A percentile compares a stretch with the other conserved stretches of the same genome.
Evolutionary conservation across 495 filamentous ascomycete genomes (phyloP).

Genomic region (Mytilinidion resinicola): DNA sequence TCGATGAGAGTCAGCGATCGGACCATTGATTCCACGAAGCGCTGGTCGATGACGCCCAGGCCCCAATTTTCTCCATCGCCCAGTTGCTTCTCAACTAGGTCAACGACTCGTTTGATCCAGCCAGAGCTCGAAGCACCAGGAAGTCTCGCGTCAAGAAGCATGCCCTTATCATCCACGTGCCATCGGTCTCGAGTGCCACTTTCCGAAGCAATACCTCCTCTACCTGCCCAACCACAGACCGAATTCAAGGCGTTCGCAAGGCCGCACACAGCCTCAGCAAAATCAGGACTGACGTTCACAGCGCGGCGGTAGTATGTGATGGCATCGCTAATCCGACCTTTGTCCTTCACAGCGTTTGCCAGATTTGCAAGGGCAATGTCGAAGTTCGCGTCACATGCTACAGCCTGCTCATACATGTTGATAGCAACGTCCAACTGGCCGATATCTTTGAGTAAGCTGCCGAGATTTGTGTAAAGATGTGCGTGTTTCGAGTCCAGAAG

Average conservation of each 20-base stretch:
- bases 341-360: slow-evolving; percentile 97
- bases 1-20: slow-evolving; percentile 40
- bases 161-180: slow-evolving; percentile 86
- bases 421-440: slow-evolving; percentile 88
- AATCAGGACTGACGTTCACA: slow-evolving; percentile 85
- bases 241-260: slow-evolving; percentile 94
- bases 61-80: slow-evolving; percentile 86
- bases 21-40: slow-evolving; percentile 46
- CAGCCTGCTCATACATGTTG: slow-evolving; percentile 94
- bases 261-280: slow-evolving; percentile 95
- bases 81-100: slow-evolving; percentile 88
- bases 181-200: slow-evolving; percentile 75
- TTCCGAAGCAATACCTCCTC: slow-evolving; percentile 73
- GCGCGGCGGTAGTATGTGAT: slow-evolving; percentile 88
- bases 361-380: slow-evolving; percentile 97
- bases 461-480: slow-evolving; percentile 96
- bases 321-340: slow-evolving; percentile 84
- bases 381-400: slow-evolving; percentile 83
- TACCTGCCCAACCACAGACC: slow-evolving; percentile 89
- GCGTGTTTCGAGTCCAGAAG: slow-evolving; percentile 83
- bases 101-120: slow-evolving; percentile 92
- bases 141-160: slow-evolving; percentile 67
- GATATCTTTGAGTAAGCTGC: slow-evolving; percentile 93
- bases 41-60: slow-evolving; percentile 58
- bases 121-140: slow-evolving; percentile 56